These are phyloP conservation scores for Colletotrichum godetiae DNA, from an alignment of 2,329 filamentous ascomycete genomes.

Conservation along the genomic window DNA sequence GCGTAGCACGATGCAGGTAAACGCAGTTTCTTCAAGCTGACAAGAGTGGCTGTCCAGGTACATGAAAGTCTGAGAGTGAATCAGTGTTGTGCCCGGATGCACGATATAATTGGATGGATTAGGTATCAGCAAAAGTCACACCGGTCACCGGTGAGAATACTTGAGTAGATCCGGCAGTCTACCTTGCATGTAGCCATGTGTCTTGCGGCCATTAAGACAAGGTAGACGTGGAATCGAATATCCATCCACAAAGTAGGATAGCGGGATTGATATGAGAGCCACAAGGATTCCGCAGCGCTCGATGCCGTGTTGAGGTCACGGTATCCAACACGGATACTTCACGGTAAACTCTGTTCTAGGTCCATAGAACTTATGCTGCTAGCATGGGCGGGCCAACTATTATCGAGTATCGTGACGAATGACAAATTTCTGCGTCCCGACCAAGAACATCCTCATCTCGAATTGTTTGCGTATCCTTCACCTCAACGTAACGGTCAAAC, in stretches of 20 bases:
- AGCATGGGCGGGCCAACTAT: background rate
- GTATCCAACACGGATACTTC: too few relatives aligned
- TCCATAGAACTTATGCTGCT: background rate
- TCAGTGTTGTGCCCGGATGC: conserved; percentile 72
- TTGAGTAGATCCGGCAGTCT: too few relatives aligned
- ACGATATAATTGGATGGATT: background rate
- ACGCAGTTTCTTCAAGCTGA: background rate
- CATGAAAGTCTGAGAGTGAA: conserved; percentile 76
- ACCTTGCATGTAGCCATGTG: too few relatives aligned
- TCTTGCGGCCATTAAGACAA: background rate
- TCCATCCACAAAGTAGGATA: background rate
- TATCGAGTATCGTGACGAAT: background rate
- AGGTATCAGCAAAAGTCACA: background rate
- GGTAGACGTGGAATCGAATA: rapidly evolving
- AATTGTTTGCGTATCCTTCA: conserved; percentile 39
- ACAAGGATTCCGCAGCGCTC: too few relatives aligned
- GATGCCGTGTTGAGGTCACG: background rate
- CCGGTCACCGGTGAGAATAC: too few relatives aligned
- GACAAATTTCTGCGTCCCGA: background rate
- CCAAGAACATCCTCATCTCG: background rate
- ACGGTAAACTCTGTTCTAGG: background rate
- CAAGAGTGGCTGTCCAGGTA: conserved; percentile 71
- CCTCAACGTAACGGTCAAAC: conserved; percentile 79
- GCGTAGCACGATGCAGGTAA: background rate
- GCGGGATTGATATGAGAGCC: background rate